Base-by-base conservation (phyloP, 768 basidiomycete species). In the Zangia roseola region DNA sequence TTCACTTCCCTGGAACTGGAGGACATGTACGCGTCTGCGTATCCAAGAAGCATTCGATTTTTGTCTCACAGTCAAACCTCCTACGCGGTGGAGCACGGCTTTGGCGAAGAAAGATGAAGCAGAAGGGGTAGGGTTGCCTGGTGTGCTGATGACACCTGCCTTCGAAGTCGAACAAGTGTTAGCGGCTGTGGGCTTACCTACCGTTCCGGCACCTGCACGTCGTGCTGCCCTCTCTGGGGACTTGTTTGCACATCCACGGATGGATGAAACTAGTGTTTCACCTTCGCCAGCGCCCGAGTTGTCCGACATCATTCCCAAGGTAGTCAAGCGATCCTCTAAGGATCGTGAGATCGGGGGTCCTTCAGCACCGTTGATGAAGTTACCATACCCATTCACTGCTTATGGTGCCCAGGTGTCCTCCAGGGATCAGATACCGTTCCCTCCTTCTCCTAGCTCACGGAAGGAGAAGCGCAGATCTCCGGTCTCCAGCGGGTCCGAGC, bases 21-120 rank as follows among this genome's bases (percentile, higher is more conserved):
- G 81, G 40, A 81, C 86, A 47, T 73, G 77, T 53, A 88, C 90
- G 2, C 75, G 83, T 19, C 64, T 78, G 54, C 78, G 92, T 37
- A 74, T 94, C 23, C 81, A 84, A 56, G 88, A 89, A 46, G 86
- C 86, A 0, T 92, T 82, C 60, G 88, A 93, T 54, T 86, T 93
- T 56, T 94, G 93, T 61, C 70, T 82, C 34, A 79, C 78, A 14
- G 70, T 69, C 28, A 71, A 69, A 42, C 67, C 65, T 7, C 49
- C 59, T 10, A 48, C 65, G 20, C 59, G 72, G 1, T 75, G 73
- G 73, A 61, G 65, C 40, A 58, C 57, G 69, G 47, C 53, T 43
- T 55, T 59, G 50, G 54, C 63, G 23, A 70, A 70, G 50, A 70
- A 69, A 61, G 65, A 56, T 13, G 61, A 59, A 33, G 54, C 52